Percentiles rank a stretch among this genome's conserved stretches.
phyloP scores from a whole-genome alignment of 2,329 filamentous ascomycete species.

The Orbilia quercus region DNA sequence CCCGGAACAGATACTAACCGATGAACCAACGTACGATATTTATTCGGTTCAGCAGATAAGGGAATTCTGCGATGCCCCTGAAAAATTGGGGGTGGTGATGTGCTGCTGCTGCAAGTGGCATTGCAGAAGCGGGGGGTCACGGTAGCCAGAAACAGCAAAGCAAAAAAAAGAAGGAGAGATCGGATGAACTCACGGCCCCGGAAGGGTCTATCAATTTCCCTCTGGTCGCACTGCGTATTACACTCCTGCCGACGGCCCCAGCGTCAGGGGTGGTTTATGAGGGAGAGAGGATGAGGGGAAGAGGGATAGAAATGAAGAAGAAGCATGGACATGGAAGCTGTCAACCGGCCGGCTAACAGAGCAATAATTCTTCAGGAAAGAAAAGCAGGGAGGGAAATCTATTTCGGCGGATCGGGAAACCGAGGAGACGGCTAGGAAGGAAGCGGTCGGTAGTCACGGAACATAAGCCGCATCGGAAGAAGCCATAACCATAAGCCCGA shows the following conservation, averaged over 20 bases:
- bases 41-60: neutral
- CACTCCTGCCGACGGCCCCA: slow-evolving; percentile 34
- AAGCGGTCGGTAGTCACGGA: slow-evolving; percentile 23
- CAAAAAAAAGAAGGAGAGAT: slow-evolving; percentile 32
- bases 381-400: neutral
- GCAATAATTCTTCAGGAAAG: neutral
- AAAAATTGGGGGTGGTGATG: slow-evolving; percentile 25
- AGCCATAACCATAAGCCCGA: slow-evolving; percentile 6
- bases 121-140: slow-evolving; percentile 49
- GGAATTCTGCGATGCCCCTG: slow-evolving; percentile 32
- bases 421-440: slow-evolving; percentile 31
- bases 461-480: slow-evolving; percentile 43
- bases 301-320: slow-evolving; percentile 19
- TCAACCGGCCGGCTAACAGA: neutral
- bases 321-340: slow-evolving; percentile 1
- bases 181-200: slow-evolving; percentile 41
- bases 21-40: neutral
- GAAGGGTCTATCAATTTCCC: slow-evolving; percentile 44
- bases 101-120: slow-evolving; percentile 27
- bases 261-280: slow-evolving; percentile 11
- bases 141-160: slow-evolving; percentile 12
- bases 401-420: slow-evolving; percentile 45
- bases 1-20: neutral
- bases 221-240: slow-evolving; percentile 44
- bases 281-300: slow-evolving; percentile 8